Evolutionary conservation across 2,329 filamentous ascomycete species (phyloP), one percentile per base, ranked within the genome.

Genomic region (Penicillium sp.): DNA sequence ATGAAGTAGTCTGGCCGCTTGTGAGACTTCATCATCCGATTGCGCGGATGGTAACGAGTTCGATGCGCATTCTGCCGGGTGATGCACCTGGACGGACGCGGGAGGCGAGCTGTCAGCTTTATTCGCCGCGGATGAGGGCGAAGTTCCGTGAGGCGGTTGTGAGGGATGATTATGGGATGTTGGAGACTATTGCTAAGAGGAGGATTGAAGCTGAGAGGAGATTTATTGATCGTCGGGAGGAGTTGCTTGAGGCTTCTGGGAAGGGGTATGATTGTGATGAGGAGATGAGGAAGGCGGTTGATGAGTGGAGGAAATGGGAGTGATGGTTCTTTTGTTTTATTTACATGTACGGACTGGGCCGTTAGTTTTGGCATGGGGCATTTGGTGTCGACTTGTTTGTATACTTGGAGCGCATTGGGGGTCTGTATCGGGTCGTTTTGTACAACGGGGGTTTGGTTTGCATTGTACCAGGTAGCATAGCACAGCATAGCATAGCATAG

Each of bases 101-200:
- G 54, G 69, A 72, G 72, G 59, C 77, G 59, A 82, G 77, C 21
- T 97, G 92, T 67, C 89, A 93, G 70, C 79, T 97, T 3, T 96
- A 94, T 69, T 92, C 89, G 41, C 74, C 81, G 4, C 82, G 88
- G 14, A 96, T 96, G 90, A 81, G 91, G 39, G 79, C 81, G 0
- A 79, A 90, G 1, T 96, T 95, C 67, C 73, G 77, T 27, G 80
- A 84, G 29, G 87, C 88, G 0, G 86, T 90, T 42, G 77, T 81
- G 52, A 80, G 81, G 34, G 82, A 88, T 48, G 89, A 96, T 65
- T 79, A 87, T 53, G 78, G 79, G 22, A 87, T 86, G 59, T 72
- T 96, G 38, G 83, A 82, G 63, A 76, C 86, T 32, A 75, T 81
- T 44, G 84, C 88, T 61, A 78, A 86, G 61, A 79, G 82, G 61